Conservation (phyloP, 805 yeast species). For the Naumovozyma dairenensis region DNA sequence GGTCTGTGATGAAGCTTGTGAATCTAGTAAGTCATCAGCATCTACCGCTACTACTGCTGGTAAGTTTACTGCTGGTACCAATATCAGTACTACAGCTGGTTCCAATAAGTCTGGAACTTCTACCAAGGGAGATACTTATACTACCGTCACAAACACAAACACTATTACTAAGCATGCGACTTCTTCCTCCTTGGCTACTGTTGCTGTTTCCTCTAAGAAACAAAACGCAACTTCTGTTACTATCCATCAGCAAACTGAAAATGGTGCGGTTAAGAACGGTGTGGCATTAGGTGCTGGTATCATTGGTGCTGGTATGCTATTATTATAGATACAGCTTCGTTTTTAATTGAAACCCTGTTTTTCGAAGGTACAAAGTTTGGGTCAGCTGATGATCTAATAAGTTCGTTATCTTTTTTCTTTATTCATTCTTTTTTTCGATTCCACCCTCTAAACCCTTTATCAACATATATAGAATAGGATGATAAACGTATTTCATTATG, state of each 20-base stretch:
- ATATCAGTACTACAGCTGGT: conserved; percentile 2
- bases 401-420: too few relatives aligned
- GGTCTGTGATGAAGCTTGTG: conserved; percentile 3
- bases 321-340: too few relatives aligned
- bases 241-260: conserved; percentile 8
- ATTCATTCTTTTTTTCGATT: too few relatives aligned
- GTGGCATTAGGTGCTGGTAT: conserved; percentile 8
- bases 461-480: too few relatives aligned
- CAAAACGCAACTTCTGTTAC: conserved; percentile 1
- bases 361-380: too few relatives aligned
- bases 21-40: not conserved
- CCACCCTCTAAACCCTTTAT: too few relatives aligned
- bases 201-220: not conserved
- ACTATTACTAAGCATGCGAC: conserved; percentile 1
- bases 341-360: too few relatives aligned
- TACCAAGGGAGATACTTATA: too few relatives aligned
- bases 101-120: conserved; percentile 2
- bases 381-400: too few relatives aligned
- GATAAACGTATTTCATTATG: too few relatives aligned
- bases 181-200: not conserved
- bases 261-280: conserved; percentile 7
- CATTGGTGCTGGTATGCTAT: conserved; percentile 8
- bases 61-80: too few relatives aligned
- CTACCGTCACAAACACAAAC: too few relatives aligned
- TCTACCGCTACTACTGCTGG: not conserved